These are phyloP conservation scores for Ophidiomyces ophidiicola DNA, from an alignment of 2,329 filamentous ascomycete genomes.

Conservation along the genomic window DNA sequence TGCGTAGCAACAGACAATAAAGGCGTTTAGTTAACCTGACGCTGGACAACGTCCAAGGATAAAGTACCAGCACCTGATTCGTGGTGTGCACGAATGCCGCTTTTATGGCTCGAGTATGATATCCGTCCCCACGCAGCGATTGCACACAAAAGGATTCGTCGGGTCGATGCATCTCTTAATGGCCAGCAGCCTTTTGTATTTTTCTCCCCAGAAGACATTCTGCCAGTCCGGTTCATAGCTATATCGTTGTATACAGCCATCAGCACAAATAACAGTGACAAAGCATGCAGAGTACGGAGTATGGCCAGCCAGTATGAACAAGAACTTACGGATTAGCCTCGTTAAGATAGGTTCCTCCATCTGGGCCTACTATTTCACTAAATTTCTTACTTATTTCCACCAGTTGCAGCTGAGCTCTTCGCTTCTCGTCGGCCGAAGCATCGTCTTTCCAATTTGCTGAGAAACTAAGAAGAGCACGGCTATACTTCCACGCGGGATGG, in stretches of 20 bases:
- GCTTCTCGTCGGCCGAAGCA: constrained; percentile 19
- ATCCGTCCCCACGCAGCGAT: constrained; percentile 36
- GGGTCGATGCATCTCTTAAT: constrained; percentile 41
- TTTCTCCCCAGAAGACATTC: constrained; percentile 24
- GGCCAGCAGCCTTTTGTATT: constrained; percentile 35
- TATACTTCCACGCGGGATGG: constrained; percentile 21
- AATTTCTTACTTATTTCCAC: constrained; percentile 21
- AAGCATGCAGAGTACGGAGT: neutral
- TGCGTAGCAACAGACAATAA: no score
- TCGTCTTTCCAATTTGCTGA: constrained; percentile 22
- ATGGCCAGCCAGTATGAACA: neutral
- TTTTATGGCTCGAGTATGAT: constrained; percentile 18
- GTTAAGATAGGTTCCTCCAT: constrained; percentile 22
- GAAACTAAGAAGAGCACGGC: constrained; percentile 20
- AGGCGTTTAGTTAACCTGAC: no score
- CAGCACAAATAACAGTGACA: neutral
- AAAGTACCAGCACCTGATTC: neutral
- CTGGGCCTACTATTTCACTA: constrained; percentile 20
- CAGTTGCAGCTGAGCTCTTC: constrained; percentile 16
- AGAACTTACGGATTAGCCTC: constrained; percentile 16
- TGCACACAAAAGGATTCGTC: constrained; percentile 39
- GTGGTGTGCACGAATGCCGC: neutral
- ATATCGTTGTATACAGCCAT: neutral
- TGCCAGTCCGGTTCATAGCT: constrained; percentile 24
- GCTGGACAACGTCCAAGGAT: neutral